These are phyloP conservation scores for Botrytis fabae DNA, from an alignment of 2,329 filamentous ascomycete species.

Conservation along the genomic window DNA sequence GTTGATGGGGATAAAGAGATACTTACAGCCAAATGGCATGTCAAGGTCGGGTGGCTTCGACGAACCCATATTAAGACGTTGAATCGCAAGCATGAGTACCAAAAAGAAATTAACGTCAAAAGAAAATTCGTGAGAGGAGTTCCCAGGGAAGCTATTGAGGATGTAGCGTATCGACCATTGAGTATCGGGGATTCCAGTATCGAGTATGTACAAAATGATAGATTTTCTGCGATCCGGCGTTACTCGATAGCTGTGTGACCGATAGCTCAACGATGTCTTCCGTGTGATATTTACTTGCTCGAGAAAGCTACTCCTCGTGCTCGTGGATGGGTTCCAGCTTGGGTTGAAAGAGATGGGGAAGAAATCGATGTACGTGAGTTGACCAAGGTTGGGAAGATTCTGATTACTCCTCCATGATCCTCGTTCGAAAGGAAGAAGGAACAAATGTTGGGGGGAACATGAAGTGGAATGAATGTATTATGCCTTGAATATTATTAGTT, in stretches of 20 bases:
- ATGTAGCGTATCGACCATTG: neutral
- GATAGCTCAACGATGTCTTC: neutral
- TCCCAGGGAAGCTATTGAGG: neutral
- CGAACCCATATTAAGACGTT: slow-evolving; percentile 59
- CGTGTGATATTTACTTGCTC: neutral
- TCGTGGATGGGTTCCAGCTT: neutral
- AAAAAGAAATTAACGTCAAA: neutral
- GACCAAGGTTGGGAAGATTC: neutral
- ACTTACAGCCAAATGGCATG: slow-evolving; percentile 69
- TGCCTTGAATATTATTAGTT: neutral
- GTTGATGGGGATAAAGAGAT: neutral
- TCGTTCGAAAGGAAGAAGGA: neutral
- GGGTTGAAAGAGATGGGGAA: neutral
- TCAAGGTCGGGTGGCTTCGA: slow-evolving; percentile 56
- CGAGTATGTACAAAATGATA: neutral
- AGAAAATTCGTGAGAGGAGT: neutral
- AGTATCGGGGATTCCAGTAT: neutral
- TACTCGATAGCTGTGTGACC: slow-evolving; percentile 7
- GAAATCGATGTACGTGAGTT: neutral
- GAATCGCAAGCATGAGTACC: slow-evolving; percentile 55
- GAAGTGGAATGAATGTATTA: neutral
- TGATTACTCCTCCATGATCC: neutral
- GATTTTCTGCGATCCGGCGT: neutral
- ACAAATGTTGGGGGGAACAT: neutral
- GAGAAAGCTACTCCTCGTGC: neutral